Evolutionary conservation across 2,329 filamentous ascomycete species (phyloP).

Genomic region (Paracamarosporium sp.): DNA sequence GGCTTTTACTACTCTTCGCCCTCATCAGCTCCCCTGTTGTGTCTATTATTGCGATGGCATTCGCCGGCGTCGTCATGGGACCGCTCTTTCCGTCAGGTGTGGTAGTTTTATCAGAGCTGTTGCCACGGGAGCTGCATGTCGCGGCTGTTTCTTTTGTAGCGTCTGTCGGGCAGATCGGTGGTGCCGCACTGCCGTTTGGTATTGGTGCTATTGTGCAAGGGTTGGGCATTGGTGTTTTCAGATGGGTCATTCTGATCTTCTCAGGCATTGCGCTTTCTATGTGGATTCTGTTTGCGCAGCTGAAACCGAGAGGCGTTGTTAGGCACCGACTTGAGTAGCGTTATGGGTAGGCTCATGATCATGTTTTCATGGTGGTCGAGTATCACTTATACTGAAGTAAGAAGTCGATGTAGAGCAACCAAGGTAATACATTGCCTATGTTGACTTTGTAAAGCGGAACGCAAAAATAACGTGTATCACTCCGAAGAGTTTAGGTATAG

Average conservation of each 20-base stretch:
- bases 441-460: no score
- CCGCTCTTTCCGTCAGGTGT: conserved; percentile 54
- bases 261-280: conserved; percentile 26
- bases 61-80: conserved; percentile 50
- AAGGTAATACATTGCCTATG: no score
- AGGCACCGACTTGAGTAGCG: not conserved
- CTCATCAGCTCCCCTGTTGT: conserved; percentile 20
- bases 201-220: conserved; percentile 51
- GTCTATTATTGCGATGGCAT: conserved; percentile 39
- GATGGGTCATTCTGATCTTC: conserved; percentile 35
- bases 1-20: conserved; percentile 29
- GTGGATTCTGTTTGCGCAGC: conserved; percentile 24
- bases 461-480: no score
- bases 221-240: conserved; percentile 49
- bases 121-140: conserved; percentile 52
- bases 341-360: no score
- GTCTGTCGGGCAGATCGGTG: conserved; percentile 54
- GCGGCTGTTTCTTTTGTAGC: conserved; percentile 54
- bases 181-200: conserved; percentile 51
- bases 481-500: no score
- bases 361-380: no score
- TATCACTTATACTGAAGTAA: not conserved
- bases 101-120: conserved; percentile 44
- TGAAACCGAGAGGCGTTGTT: not conserved
- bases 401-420: no score